Percentiles rank a stretch among this genome's conserved stretches.
Conservation (phyloP, 148 eudicot species). For the Pouteria glomerata region DNA sequence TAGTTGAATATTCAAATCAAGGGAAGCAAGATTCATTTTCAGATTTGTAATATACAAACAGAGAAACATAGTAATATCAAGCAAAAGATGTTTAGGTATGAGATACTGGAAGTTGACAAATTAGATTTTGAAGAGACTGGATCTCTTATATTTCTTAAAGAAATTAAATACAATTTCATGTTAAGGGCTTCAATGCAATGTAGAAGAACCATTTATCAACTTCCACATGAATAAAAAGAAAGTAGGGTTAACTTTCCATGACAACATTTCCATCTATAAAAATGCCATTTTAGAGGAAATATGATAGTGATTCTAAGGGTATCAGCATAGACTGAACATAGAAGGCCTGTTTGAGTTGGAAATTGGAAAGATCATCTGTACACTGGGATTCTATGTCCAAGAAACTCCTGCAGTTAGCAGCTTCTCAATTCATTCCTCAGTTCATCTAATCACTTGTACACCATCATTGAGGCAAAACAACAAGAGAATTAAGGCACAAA, state of each 20-base stretch:
- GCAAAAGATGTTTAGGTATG: too few species aligned
- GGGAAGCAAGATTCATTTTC: too few species aligned
- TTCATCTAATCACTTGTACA: background rate
- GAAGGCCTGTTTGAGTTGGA: background rate
- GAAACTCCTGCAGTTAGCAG: background rate
- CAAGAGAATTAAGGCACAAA: background rate
- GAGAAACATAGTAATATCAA: too few species aligned
- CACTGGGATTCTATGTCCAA: background rate
- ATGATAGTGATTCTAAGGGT: background rate
- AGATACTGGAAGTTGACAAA: too few species aligned
- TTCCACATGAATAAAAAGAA: background rate
- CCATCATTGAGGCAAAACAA: background rate
- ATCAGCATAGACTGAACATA: background rate
- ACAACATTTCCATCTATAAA: background rate
- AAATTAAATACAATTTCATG: background rate
- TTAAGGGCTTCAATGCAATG: background rate
- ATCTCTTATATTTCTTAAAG: background rate
- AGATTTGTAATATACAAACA: too few species aligned
- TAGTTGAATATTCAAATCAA: too few species aligned
- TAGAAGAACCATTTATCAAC: background rate
- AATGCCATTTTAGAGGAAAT: background rate
- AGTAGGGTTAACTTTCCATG: background rate
- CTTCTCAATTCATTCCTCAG: background rate
- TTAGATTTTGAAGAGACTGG: background rate
- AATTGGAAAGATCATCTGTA: background rate